These are phyloP conservation scores for Solanum hybrid DNA, from an alignment of 305 asterid genomes.

Conservation along the genomic window DNA sequence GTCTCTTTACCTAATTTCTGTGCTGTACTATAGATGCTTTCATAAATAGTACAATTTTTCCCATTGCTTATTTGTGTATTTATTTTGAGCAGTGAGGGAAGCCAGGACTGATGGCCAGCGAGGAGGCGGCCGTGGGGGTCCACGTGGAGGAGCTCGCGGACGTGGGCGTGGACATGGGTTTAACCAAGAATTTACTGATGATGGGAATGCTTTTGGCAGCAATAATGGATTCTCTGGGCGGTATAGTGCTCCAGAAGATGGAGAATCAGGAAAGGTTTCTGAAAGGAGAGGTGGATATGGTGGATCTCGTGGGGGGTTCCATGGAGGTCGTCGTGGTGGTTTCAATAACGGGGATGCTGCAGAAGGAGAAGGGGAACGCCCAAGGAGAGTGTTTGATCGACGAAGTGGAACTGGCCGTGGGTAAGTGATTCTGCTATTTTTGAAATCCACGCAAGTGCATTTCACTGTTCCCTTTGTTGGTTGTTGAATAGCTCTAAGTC, in stretches of 20 bases:
- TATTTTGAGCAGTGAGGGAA: conserved; percentile 34
- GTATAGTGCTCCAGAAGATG: conserved; percentile 30
- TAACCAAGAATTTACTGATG: conserved; percentile 29
- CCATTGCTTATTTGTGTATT: neutral
- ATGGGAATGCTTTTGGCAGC: conserved; percentile 26
- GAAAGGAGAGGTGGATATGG: conserved; percentile 35
- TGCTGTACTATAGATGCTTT: neutral
- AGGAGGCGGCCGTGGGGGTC: conserved; percentile 42
- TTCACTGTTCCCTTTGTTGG: neutral
- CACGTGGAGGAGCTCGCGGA: conserved; percentile 40
- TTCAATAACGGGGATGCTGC: conserved; percentile 33
- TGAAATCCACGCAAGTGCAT: neutral
- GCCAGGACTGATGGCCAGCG: conserved; percentile 36
- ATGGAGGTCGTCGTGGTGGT: conserved; percentile 71
- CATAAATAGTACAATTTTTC: neutral
- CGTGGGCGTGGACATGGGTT: conserved; percentile 45
- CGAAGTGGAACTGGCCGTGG: conserved; percentile 64
- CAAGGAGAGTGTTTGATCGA: conserved; percentile 52
- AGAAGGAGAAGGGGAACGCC: conserved; percentile 54
- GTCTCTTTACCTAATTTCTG: neutral
- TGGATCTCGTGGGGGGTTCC: conserved; percentile 53
- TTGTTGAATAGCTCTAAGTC: neutral
- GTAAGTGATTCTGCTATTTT: conserved; percentile 17
- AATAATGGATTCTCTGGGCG: conserved; percentile 37
- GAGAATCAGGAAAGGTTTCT: conserved; percentile 20